Evolutionary conservation across 306 rosid species (phyloP), one percentile per base, ranked within the genome.

Genomic region (Vigna nakashimae): DNA sequence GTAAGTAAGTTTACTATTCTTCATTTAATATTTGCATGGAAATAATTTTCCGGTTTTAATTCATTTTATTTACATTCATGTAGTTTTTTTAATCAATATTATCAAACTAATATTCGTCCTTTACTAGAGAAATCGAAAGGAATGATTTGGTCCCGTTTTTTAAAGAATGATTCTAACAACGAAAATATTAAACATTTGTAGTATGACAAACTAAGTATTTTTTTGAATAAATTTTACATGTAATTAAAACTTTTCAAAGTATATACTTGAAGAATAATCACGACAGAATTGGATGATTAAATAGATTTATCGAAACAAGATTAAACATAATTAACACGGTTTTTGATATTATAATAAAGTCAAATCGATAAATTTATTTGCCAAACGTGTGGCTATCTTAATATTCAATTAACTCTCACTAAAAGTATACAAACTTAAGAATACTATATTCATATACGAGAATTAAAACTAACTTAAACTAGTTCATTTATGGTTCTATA

Each of bases 391-490:
- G 1, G 6, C 9, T 22, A 28, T 12, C 17, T 59, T 2, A 24
- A 14, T 57, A 7, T 57, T 24, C 2, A 57, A 11, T 4, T 22
- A 24, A 57, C 24, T 59, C 4, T 28, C 3, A 16, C 2, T 7
- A 62, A 30, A 4, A 32, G 8, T 14, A 32, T 5, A 6, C 15
- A 62, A 0, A 6, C 16, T 15, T 30, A 22, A n/a, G 22, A 8
- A 50, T 50, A 16, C 6, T 2, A 32, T 6, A 20, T 9, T 7
- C 2, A 7, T 8, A 45, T 45, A 45, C 3, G 0, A 63, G 4
- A 63, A n/a, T 63, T 34, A n/a, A 63, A n/a, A 63, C 17, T 3
- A 63, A n/a, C 49, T 34, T n/a, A n/a, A 63, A 34, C 45, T 63
- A 32, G 14, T 16, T 7, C n/a, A n/a, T 34, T 63, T 36, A 36